A percentile compares a stretch with the other conserved stretches of the same genome.
Evolutionary conservation across 2,329 filamentous ascomycete genomes (phyloP).

Genomic region (Diplodia seriata): DNA sequence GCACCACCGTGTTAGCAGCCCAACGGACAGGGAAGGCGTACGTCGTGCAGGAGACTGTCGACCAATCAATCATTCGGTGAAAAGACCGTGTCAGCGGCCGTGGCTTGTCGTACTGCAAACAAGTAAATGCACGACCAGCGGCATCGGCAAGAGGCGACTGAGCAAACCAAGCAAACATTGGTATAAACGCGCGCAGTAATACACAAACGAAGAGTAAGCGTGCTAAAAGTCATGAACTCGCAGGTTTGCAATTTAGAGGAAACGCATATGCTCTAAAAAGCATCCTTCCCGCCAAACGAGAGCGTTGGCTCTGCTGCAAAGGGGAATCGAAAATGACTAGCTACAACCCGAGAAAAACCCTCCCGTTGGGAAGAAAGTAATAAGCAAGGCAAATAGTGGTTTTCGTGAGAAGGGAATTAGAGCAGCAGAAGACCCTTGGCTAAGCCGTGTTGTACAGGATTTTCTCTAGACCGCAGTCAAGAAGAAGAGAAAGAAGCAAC

Average conservation of each 20-base stretch:
- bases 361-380: slow-evolving; percentile 19
- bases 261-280: slow-evolving; percentile 33
- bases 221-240: slow-evolving; percentile 32
- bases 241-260: slow-evolving; percentile 33
- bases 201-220: slow-evolving; percentile 32
- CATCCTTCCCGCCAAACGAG: slow-evolving; percentile 33
- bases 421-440: slow-evolving; percentile 34
- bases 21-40: slow-evolving; percentile 21
- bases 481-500: slow-evolving; percentile 33
- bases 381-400: slow-evolving; percentile 30
- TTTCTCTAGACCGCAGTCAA: slow-evolving; percentile 34
- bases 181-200: slow-evolving; percentile 33
- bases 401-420: slow-evolving; percentile 30
- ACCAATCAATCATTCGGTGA: slow-evolving; percentile 29
- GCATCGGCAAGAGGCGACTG: slow-evolving; percentile 24
- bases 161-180: slow-evolving; percentile 33
- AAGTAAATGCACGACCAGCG: slow-evolving; percentile 29
- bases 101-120: slow-evolving; percentile 28
- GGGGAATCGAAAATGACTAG: slow-evolving; percentile 33
- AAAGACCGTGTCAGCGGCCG: slow-evolving; percentile 16
- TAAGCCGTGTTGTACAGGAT: slow-evolving; percentile 34
- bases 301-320: slow-evolving; percentile 31
- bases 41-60: slow-evolving; percentile 12
- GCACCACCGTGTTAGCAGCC: slow-evolving; percentile 28
- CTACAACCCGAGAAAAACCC: slow-evolving; percentile 34